These are phyloP conservation scores for Alternaria tenuissima DNA, from an alignment of 2,329 filamentous ascomycete species.

Conservation along the genomic window DNA sequence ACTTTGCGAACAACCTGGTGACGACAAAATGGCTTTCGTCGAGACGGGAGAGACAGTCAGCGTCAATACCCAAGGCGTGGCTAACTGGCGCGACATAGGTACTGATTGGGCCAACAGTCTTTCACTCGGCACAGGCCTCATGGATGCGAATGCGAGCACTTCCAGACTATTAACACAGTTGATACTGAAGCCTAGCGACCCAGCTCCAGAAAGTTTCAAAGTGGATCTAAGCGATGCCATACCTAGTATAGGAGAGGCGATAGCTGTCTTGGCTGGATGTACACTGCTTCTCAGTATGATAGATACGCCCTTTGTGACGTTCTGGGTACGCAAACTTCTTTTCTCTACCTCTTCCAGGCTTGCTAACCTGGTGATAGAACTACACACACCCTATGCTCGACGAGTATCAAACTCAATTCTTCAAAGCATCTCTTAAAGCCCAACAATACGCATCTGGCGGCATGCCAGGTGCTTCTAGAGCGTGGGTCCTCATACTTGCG, in stretches of 20 bases:
- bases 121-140: constrained; percentile 54
- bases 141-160: constrained; percentile 55
- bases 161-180: constrained; percentile 56
- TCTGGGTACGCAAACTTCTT: constrained; percentile 43
- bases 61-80: constrained; percentile 58
- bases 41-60: constrained; percentile 59
- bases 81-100: constrained; percentile 56
- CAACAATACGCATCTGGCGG: constrained; percentile 77
- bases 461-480: constrained; percentile 65
- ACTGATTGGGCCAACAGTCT: constrained; percentile 55
- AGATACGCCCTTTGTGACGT: constrained; percentile 67
- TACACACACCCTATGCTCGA: constrained; percentile 51
- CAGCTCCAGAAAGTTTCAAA: constrained; percentile 23
- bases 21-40: constrained; percentile 67
- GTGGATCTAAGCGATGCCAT: constrained; percentile 58
- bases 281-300: constrained; percentile 69
- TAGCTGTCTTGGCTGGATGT: constrained; percentile 74
- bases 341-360: not conserved
- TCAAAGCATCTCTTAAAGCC: constrained; percentile 69
- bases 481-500: constrained; percentile 73
- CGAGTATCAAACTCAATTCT: constrained; percentile 62
- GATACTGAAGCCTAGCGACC: constrained; percentile 44
- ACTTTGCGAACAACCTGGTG: constrained; percentile 66
- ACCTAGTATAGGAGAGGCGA: constrained; percentile 76
- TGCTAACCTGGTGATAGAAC: constrained; percentile 46